Percentiles rank a stretch among this genome's conserved stretches.
These are phyloP conservation scores for Santalum album DNA, from an alignment of 164 flowering plant genomes.

Conservation along the genomic window DNA sequence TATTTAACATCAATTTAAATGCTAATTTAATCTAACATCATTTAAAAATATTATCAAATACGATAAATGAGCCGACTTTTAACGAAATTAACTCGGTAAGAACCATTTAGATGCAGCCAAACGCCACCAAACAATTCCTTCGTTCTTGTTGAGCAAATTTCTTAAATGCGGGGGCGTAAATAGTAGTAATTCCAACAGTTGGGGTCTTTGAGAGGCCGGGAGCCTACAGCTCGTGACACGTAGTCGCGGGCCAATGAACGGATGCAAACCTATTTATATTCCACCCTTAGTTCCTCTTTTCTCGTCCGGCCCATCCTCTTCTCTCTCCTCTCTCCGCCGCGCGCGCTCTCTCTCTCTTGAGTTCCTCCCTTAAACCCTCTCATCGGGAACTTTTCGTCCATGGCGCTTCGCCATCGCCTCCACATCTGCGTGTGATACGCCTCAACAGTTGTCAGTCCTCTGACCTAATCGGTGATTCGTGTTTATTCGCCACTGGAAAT, in stretches of 20 bases:
- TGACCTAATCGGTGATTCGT: not conserved
- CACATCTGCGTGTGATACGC: not conserved
- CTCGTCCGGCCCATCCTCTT: slow-evolving; percentile 30
- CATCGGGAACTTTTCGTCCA: slow-evolving; percentile 13
- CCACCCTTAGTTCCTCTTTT: slow-evolving; percentile 34
- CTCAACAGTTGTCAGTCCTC: not conserved
- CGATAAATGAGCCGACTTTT: too few relatives aligned
- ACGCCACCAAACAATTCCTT: too few relatives aligned
- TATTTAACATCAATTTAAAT: too few relatives aligned
- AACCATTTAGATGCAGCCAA: too few relatives aligned
- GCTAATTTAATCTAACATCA: too few relatives aligned
- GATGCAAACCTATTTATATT: slow-evolving; percentile 98
- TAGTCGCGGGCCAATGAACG: slow-evolving; percentile 32
- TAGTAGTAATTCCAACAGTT: too few relatives aligned
- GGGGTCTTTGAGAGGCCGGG: too few relatives aligned
- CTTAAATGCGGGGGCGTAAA: too few relatives aligned
- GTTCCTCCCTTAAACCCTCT: not conserved
- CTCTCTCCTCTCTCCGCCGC: slow-evolving; percentile 7
- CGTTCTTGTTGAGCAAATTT: too few relatives aligned
- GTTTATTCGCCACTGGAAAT: not conserved
- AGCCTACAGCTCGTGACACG: slow-evolving; percentile 37
- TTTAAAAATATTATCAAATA: too few relatives aligned
- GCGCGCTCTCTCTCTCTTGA: slow-evolving; percentile 10
- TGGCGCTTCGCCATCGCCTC: not conserved
- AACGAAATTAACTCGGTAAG: too few relatives aligned